A percentile compares a stretch with the other conserved stretches of the same genome.
These are phyloP conservation scores for Neofusicoccum laricinum DNA, from an alignment of 2,329 filamentous ascomycete genomes.

Conservation along the genomic window DNA sequence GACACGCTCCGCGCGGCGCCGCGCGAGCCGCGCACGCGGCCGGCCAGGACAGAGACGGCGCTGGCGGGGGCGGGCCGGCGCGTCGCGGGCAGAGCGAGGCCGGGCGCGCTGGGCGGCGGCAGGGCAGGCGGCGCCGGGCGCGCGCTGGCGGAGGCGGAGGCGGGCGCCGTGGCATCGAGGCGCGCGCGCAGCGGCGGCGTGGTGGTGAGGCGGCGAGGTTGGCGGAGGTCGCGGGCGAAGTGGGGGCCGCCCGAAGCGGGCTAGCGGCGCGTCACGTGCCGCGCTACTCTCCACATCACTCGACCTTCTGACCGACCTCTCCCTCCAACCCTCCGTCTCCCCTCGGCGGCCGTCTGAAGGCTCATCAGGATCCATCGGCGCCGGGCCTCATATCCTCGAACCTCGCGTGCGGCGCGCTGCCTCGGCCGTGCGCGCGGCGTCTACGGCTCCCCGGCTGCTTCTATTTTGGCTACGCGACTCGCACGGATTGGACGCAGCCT, in stretches of 20 bases:
- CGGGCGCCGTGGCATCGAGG: too few species aligned
- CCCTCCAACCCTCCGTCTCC: slow-evolving; percentile 19
- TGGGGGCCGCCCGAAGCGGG: slow-evolving; percentile 20
- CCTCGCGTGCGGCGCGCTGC: slow-evolving; percentile 20
- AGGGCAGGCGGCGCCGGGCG: slow-evolving; percentile 13
- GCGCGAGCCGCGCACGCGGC: too few species aligned
- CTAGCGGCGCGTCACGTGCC: slow-evolving; percentile 12
- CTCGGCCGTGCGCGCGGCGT: slow-evolving; percentile 23
- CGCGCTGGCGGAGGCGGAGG: slow-evolving; percentile 22
- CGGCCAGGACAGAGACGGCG: too few species aligned
- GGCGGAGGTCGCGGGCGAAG: slow-evolving; percentile 18
- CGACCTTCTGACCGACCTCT: slow-evolving; percentile 22
- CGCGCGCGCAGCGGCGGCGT: neutral
- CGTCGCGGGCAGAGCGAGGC: slow-evolving; percentile 21
- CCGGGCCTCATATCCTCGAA: slow-evolving; percentile 12
- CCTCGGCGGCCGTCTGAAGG: neutral
- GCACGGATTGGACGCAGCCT: slow-evolving; percentile 38
- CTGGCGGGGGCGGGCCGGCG: neutral
- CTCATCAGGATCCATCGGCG: slow-evolving; percentile 12
- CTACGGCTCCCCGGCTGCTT: slow-evolving; percentile 14
- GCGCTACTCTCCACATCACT: slow-evolving; percentile 29
- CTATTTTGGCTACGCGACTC: slow-evolving; percentile 35
- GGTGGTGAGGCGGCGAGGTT: slow-evolving; percentile 27
- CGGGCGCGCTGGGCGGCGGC: slow-evolving; percentile 6
- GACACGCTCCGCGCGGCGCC: too few species aligned